Conservation (phyloP, 192 early-diverging fungal species). For the Pilobolus umbonatus region DNA sequence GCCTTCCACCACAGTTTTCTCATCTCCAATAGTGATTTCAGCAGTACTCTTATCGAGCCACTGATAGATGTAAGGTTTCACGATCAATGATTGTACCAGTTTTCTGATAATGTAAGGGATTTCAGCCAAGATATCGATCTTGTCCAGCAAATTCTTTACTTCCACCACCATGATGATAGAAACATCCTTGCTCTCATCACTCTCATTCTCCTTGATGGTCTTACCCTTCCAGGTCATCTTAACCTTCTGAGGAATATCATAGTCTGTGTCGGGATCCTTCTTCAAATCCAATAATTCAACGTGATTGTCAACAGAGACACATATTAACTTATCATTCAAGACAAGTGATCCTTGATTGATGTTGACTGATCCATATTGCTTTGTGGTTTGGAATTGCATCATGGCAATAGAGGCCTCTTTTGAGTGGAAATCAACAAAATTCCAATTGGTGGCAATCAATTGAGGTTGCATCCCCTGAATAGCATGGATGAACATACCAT, state of each 20-base stretch:
- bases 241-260: constrained; percentile 69
- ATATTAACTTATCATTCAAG: constrained; percentile 59
- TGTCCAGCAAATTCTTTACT: constrained; percentile 62
- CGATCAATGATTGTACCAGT: constrained; percentile 87
- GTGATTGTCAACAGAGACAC: constrained; percentile 73
- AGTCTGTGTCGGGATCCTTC: constrained; percentile 75
- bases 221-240: constrained; percentile 74
- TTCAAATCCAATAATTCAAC: constrained; percentile 58
- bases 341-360: constrained; percentile 73
- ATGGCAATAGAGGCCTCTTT: constrained; percentile 58
- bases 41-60: constrained; percentile 77
- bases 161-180: constrained; percentile 62
- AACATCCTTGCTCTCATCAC: constrained; percentile 53
- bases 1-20: constrained; percentile 56
- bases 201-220: constrained; percentile 59
- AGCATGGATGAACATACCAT: constrained; percentile 77
- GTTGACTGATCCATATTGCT: constrained; percentile 56
- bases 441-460: constrained; percentile 77
- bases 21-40: constrained; percentile 66
- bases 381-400: constrained; percentile 77
- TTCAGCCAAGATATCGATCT: constrained; percentile 84
- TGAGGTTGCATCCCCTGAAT: constrained; percentile 83
- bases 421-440: constrained; percentile 75
- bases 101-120: constrained; percentile 86
- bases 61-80: constrained; percentile 91